A percentile compares a stretch with the other conserved stretches of the same genome.
phyloP scores from a whole-genome alignment of 1,139 yeast species.

The Trichomonascaceae sp. region DNA sequence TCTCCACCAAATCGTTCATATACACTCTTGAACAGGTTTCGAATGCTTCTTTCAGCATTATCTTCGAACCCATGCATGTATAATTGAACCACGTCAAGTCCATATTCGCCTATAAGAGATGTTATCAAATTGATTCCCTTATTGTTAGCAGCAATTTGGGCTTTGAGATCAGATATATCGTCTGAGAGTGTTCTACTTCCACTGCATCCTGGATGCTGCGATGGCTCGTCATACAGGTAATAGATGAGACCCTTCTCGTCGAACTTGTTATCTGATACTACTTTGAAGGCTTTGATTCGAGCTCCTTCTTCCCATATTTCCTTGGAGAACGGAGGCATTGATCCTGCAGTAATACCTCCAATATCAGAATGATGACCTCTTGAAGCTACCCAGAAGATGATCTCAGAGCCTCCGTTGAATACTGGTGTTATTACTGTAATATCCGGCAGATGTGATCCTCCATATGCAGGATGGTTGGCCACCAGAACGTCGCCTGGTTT shows the following conservation, averaged over 20 bases:
- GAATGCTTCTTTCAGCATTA: conserved; percentile 53
- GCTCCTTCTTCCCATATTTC: conserved; percentile 63
- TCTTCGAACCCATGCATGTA: conserved; percentile 59
- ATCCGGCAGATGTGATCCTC: conserved; percentile 82
- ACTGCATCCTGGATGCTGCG: conserved; percentile 50
- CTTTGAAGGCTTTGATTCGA: conserved; percentile 48
- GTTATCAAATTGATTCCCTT: conserved; percentile 51
- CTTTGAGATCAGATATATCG: conserved; percentile 57
- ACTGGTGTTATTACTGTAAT: conserved; percentile 74
- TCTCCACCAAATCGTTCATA: conserved; percentile 31
- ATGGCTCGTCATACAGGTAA: conserved; percentile 47
- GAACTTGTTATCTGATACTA: conserved; percentile 50
- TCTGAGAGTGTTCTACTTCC: conserved; percentile 57
- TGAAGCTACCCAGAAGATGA: conserved; percentile 57
- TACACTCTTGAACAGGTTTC: conserved; percentile 38
- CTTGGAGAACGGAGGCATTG: conserved; percentile 58
- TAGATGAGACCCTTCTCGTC: conserved; percentile 47
- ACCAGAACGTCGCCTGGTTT: conserved; percentile 69
- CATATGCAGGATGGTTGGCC: conserved; percentile 73
- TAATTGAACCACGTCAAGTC: conserved; percentile 45
- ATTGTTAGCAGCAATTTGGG: conserved; percentile 63
- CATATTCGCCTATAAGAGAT: conserved; percentile 45
- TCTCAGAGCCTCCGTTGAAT: conserved; percentile 45
- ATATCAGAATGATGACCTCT: conserved; percentile 67
- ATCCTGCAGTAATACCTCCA: conserved; percentile 62